Percentiles rank a stretch among this genome's conserved stretches.
phyloP scores from a whole-genome alignment of 768 basidiomycete species.

The Lanmaoa rubissima region DNA sequence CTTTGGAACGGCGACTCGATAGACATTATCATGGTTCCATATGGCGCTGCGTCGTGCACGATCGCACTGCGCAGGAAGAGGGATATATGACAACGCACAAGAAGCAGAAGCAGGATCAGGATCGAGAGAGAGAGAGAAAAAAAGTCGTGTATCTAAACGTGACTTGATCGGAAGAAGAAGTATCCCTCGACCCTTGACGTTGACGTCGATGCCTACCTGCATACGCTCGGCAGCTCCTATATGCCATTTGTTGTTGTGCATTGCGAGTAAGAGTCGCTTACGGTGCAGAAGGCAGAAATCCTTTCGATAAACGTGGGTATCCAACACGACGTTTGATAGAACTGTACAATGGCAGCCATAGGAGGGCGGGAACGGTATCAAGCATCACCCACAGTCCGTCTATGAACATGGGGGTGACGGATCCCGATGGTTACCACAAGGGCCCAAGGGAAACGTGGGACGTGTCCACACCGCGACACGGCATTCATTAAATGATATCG shows the following conservation, averaged over 20 bases:
- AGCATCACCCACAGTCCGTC: neutral
- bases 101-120: neutral
- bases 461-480: neutral
- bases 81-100: neutral
- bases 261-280: neutral
- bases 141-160: conserved; percentile 4
- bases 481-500: conserved; percentile 34
- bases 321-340: neutral
- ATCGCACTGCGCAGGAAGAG: neutral
- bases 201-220: conserved; percentile 4
- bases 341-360: neutral
- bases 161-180: conserved; percentile 5
- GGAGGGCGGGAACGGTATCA: neutral
- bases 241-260: neutral
- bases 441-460: neutral
- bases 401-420: neutral
- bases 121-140: conserved; percentile 4
- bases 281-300: neutral
- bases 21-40: neutral
- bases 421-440: neutral
- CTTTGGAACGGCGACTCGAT: conserved; percentile 10
- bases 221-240: neutral
- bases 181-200: conserved; percentile 10
- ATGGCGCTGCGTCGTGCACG: neutral
- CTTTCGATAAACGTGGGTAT: neutral